These are phyloP conservation scores for Psilocybe subaeruginosa DNA, from an alignment of 768 basidiomycete species.

Conservation along the genomic window DNA sequence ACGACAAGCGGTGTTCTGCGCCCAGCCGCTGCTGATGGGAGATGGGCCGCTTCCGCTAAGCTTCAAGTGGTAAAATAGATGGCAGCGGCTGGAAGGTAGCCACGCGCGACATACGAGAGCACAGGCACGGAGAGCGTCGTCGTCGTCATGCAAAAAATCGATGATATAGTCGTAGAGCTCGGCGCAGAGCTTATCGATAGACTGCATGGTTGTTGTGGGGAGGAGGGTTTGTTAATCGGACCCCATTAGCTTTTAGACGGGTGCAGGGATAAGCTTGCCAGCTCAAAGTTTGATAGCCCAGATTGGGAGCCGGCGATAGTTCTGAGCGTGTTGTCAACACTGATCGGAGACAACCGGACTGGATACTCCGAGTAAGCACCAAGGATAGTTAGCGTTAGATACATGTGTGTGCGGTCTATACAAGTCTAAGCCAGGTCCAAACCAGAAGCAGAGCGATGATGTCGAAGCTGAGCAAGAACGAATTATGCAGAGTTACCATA, in stretches of 20 bases:
- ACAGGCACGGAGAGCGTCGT: conserved; percentile 24
- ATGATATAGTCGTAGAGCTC: conserved; percentile 32
- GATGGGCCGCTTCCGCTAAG: conserved; percentile 20
- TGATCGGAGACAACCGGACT: not conserved
- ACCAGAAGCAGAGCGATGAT: not conserved
- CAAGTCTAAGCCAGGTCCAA: not conserved
- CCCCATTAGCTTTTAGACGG: not conserved
- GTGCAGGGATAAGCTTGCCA: conserved; percentile 10
- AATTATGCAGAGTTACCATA: not conserved
- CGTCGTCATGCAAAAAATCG: conserved; percentile 29
- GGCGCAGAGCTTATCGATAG: conserved; percentile 17
- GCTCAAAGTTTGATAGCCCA: conserved; percentile 18
- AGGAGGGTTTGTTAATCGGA: not conserved
- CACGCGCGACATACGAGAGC: conserved; percentile 29
- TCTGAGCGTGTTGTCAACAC: not conserved
- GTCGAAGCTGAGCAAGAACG: not conserved
- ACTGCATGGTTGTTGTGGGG: conserved; percentile 7
- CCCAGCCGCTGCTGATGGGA: conserved; percentile 13
- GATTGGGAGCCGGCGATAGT: conserved; percentile 9
- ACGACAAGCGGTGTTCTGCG: conserved; percentile 22
- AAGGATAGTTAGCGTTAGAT: not conserved
- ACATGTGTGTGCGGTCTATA: not conserved
- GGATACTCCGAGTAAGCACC: conserved; percentile 7
- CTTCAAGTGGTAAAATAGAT: conserved; percentile 25
- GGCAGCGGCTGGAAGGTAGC: conserved; percentile 26